phyloP scores from a whole-genome alignment of 1,284 basidiomycete genomes.

The Calocybe gambosa region DNA sequence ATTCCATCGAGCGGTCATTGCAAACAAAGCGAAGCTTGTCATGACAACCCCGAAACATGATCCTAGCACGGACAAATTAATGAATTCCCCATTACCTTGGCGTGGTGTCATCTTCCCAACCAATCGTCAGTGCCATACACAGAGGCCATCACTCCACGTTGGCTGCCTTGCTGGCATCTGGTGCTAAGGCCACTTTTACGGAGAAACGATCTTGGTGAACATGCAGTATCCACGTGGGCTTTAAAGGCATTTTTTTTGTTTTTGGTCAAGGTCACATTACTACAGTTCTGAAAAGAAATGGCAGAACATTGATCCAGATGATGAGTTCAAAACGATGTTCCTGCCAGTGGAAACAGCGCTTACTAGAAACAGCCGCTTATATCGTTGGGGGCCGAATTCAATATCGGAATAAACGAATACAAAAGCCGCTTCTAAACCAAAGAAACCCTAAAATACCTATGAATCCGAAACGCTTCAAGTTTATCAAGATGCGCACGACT shows the following conservation, averaged over 20 bases:
- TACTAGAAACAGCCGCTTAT: conserved; percentile 32
- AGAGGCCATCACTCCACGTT: conserved; percentile 30
- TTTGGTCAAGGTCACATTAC: not conserved
- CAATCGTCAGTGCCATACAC: conserved; percentile 32
- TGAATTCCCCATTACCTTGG: conserved; percentile 34
- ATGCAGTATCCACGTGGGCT: conserved; percentile 25
- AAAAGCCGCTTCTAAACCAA: conserved; percentile 1
- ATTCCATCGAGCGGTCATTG: conserved; percentile 39
- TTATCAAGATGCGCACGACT: conserved; percentile 18
- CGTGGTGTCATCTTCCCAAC: conserved; percentile 24
- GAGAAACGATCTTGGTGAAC: conserved; percentile 25
- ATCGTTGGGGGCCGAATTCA: conserved; percentile 36
- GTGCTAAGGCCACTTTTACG: conserved; percentile 30
- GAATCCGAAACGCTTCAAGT: not conserved
- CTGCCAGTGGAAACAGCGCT: conserved; percentile 40
- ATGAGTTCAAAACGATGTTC: conserved; percentile 1
- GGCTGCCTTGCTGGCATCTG: conserved; percentile 35
- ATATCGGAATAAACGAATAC: conserved; percentile 25
- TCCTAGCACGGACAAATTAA: conserved; percentile 37
- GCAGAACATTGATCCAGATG: not conserved
- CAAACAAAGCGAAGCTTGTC: conserved; percentile 36
- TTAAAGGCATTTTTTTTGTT: not conserved
- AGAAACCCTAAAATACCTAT: not conserved
- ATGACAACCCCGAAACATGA: conserved; percentile 41
- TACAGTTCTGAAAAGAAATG: not conserved